A percentile compares a stretch with the other conserved stretches of the same genome.
Evolutionary conservation across 1,284 basidiomycete genomes (phyloP).

Genomic region (Moesziomyces parantarcticus): DNA sequence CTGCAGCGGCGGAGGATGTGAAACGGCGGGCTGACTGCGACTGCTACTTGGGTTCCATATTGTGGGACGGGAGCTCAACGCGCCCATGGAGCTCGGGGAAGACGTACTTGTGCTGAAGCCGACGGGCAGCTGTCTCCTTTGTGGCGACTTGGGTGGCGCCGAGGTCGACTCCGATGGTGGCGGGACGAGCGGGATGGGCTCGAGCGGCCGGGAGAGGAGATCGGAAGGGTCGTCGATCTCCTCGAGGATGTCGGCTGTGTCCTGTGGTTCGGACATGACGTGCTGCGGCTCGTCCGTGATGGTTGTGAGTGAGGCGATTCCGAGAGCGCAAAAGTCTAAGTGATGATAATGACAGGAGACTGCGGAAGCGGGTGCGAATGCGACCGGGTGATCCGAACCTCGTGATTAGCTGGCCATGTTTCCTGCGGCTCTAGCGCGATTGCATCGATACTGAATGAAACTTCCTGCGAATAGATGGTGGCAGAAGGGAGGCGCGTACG

Average conservation of each 20-base stretch:
- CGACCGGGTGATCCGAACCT: too few relatives aligned
- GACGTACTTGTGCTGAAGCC: constrained; percentile 11
- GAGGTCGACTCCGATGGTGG: constrained; percentile 2
- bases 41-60: constrained; percentile 11
- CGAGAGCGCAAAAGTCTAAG: constrained; percentile 1
- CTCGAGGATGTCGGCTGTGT: constrained; percentile 28
- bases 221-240: constrained; percentile 50
- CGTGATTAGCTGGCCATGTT: too few relatives aligned
- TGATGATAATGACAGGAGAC: too few relatives aligned
- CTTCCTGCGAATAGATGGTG: too few relatives aligned
- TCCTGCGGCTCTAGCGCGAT: too few relatives aligned
- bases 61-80: constrained; percentile 8
- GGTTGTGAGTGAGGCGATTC: neutral
- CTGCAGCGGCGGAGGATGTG: neutral
- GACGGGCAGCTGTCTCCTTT: constrained; percentile 20
- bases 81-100: neutral
- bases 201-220: constrained; percentile 40
- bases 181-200: constrained; percentile 28
- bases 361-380: too few relatives aligned
- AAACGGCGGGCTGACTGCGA: constrained; percentile 1
- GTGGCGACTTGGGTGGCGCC: neutral
- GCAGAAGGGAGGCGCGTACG: too few relatives aligned
- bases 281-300: neutral
- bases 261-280: constrained; percentile 11
- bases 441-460: too few relatives aligned